Base-by-base conservation (phyloP, 2,329 filamentous ascomycete species). In the Exophiala sideris region DNA sequence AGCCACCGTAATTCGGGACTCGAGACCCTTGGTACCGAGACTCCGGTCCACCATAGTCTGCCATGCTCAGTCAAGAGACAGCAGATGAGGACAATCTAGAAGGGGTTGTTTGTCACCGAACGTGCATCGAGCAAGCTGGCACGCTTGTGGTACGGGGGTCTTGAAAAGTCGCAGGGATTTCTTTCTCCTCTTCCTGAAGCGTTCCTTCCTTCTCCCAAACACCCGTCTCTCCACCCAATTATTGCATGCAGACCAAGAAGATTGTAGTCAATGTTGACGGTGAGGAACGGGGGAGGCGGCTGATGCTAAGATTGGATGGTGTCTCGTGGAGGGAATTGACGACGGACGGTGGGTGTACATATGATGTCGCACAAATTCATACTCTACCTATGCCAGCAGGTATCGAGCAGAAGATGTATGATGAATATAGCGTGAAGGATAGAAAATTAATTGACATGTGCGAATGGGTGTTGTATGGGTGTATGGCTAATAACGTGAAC, bases 41-140 rank as follows among this genome's bases (percentile, higher is more conserved):
- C 69, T 83, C 79, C 67, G 84, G 83, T 62, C 79, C 71, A 68
- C 79, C 75, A 73, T 85, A 81, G 69, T 86, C 83, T 69, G 84
- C 83, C 84, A 84, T 84, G 62, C 59, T 64, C 62, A 64, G 48
- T 57, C 47, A 63, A 63, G 62, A 61, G 63, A 54, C 60, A 55
- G 62, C 66, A 56, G 44, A 54, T 50, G 45, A 41, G 35, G 47
- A 50, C 32, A 39, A 44, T 35, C 49, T 44, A 29, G 45, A 47
- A 33, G 21, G 45, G 39, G 35, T 21, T 39, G 18, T 35, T 42
- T 45, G 54, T 52, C 52, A 57, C 52, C 42, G 54, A 48, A 36
- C 21, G 48, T 33, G 54, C 57, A 60, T 60, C 45, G 53, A 57
- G 51, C 41, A 38, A 38, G 29, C 18, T 11, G 12, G 42, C 41